Base-by-base conservation (phyloP, 768 basidiomycete genomes). In the Agaricus sinodeliciosus region DNA sequence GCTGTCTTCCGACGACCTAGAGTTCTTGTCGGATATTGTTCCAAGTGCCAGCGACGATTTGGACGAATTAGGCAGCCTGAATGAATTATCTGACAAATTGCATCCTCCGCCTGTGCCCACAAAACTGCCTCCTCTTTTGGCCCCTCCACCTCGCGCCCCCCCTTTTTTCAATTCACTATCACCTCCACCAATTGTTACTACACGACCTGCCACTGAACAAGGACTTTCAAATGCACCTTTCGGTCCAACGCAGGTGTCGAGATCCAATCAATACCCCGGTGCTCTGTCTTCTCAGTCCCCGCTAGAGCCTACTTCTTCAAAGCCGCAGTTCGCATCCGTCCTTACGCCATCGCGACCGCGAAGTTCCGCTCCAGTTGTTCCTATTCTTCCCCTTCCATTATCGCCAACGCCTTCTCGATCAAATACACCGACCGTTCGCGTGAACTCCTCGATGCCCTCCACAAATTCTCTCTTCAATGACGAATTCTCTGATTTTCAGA, bases 1-100 rank as follows among this genome's bases (percentile, higher is more conserved):
- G 11, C 74, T 94, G 15, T 89, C 89, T 13, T 72, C 79, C 1
- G 83, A 89, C 54, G 93, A 95, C 63, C 73, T 95, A 26, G 85
- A 90, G 58, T 94, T 87, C 62, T 73, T 95, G 16, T 80, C 80
- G 31, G 87, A 84, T 63, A 76, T 79, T 51, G 85, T 79, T 9
- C 84, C 85, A 3, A 78, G 76, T 57, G 75, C 73, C 9, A 63
- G 58, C 45, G 79, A 81, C 51, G 73, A 68, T 13, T 62, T 67
- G 15, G 66, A 69, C 27, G 64, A 71, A 11, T 65, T 61, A 19
- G 54, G 57, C 36, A 62, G 69, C 35, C 56, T 77, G 16, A 67
- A 65, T 51, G 68, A 66, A 15, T 62, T 82, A 15, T 67, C 72
- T 25, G 65, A 61, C 52, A 69, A 75, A 66, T 68, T 75, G 19